Evolutionary conservation across 257 asterid genomes (phyloP), one percentile per base, ranked within the genome.

Genomic region (Salvia rosmarinus): DNA sequence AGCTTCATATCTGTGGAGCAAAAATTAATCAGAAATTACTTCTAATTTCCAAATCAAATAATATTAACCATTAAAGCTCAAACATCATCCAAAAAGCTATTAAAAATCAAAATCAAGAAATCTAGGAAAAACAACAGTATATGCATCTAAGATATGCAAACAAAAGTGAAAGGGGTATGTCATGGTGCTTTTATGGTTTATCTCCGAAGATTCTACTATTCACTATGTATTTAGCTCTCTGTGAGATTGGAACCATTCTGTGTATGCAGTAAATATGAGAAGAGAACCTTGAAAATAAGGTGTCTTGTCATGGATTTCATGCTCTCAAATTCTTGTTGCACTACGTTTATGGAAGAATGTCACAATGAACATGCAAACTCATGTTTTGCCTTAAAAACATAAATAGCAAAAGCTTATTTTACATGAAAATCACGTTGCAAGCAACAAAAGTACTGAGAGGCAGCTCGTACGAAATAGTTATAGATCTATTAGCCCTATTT

Each of bases 1-100:
- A 63, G 99, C 99, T 87, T 95, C 99, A 78, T 95, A 95, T 75
- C 99, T 95, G 93, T 80, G 76, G 82, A 61, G 64, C n/a, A n/a
- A 72, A 28, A 81, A 56, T 67, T 47, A 69, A 69, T 60, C 42
- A 64, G 75, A 55, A 67, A 19, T 1, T 1, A 25, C 46, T 55
- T 44, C 51, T 68, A 21, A 64, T 25, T 63, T 71, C 56, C 16
- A 35, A 63, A 54, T 47, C 16, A 49, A 67, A 34, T 64, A 71
- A 71, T 47, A 14, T 55, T 30, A 76, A 13, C 70, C 23, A 25
- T 17, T n/a, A 72, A n/a, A 62, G 67, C 67, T 43, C 58, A 40
- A 54, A 47, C 44, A 57, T 16, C 70, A 61, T n/a, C 14, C 4
- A 8, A 9, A 70, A 60, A 67, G 32, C 25, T 60, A 60, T 39